Base-by-base conservation (phyloP, 352 stramenopile species). In the Blastocystis hominis region DNA sequence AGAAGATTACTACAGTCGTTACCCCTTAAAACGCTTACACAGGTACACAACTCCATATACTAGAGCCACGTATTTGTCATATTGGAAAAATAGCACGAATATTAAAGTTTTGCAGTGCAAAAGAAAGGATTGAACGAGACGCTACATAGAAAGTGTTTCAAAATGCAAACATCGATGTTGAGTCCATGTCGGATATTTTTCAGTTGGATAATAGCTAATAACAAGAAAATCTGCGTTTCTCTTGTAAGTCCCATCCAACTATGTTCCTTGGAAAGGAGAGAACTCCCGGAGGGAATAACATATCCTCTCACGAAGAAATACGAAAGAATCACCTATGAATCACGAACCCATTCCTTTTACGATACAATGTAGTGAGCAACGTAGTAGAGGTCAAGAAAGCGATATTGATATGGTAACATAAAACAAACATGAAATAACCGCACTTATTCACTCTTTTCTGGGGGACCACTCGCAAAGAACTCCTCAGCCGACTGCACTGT, bases 401-500 rank as follows among this genome's bases (percentile, higher is more conserved):
- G 72, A 47, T 50, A 68, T 84, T 53, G 44, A 46, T 53, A 84
- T 4, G 72, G 42, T 6, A 68, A 61, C 72, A 84, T 84, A 9
- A 4, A 50, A 50, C 3, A n/a, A 62, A 42, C n/a, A 42, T 46
- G 10, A 30, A 72, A 42, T 15, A 72, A 72, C 24, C 38, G 44
- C 24, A 38, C 34, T 42, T 68, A 84, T n/a, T 84, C 72, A 84
- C 72, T 84, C 56, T 84, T 84, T 44, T 64, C 53, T 15, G 72
- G 47, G 24, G 47, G 13, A 10, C 10, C 3, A 30, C 36, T 15
- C 0, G 72, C 40, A 46, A 84, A 84, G 36, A 84, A 84, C 7
- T 64, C 72, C 40, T 84, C 47, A 42, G 72, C 72, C 36, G 3
- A 46, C n/a, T 54, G 24, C 17, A 20, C 20, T 40, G 40, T 1